Percentiles rank a stretch among this genome's conserved stretches.
These are phyloP conservation scores for Boletellus deceptivus DNA, from an alignment of 1,284 basidiomycete genomes.

Conservation along the genomic window DNA sequence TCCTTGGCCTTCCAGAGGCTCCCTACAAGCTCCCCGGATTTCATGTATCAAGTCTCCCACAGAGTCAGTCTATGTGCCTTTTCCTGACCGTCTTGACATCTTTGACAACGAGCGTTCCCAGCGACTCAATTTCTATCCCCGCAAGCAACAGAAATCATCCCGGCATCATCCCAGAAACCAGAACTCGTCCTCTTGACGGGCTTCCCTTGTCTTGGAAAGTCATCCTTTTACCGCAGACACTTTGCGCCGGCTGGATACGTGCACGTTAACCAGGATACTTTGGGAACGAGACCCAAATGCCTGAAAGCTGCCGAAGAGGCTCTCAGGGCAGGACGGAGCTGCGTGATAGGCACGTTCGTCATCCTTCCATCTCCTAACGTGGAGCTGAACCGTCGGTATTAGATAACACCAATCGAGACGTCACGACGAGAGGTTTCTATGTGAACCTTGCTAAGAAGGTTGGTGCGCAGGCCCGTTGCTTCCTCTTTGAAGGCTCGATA, in stretches of 20 bases:
- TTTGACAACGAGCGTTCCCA: conserved; percentile 25
- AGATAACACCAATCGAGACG: conserved; percentile 89
- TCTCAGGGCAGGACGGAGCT: conserved; percentile 57
- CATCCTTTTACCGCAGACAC: conserved; percentile 70
- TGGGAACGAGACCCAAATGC: conserved; percentile 75
- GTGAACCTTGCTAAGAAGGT: conserved; percentile 60
- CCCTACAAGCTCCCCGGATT: conserved; percentile 58
- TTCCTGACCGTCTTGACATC: neutral
- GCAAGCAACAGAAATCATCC: conserved; percentile 29
- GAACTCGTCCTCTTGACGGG: conserved; percentile 88
- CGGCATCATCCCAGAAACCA: conserved; percentile 1
- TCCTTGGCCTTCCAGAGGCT: conserved; percentile 54
- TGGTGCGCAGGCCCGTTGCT: conserved; percentile 49
- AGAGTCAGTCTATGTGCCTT: conserved; percentile 33
- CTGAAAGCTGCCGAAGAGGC: conserved; percentile 60
- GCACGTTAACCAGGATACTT: conserved; percentile 85
- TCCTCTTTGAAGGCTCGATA: conserved; percentile 67
- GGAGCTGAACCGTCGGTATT: conserved; percentile 1
- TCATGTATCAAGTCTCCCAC: conserved; percentile 49
- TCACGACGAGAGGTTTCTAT: conserved; percentile 66
- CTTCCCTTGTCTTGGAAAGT: conserved; percentile 85
- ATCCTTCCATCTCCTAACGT: neutral
- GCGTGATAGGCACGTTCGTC: conserved; percentile 66
- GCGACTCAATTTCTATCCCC: conserved; percentile 65
- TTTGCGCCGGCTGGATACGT: conserved; percentile 71